Base-by-base conservation (phyloP, 139 green algal species). In the Tetraselmis chui region DNA sequence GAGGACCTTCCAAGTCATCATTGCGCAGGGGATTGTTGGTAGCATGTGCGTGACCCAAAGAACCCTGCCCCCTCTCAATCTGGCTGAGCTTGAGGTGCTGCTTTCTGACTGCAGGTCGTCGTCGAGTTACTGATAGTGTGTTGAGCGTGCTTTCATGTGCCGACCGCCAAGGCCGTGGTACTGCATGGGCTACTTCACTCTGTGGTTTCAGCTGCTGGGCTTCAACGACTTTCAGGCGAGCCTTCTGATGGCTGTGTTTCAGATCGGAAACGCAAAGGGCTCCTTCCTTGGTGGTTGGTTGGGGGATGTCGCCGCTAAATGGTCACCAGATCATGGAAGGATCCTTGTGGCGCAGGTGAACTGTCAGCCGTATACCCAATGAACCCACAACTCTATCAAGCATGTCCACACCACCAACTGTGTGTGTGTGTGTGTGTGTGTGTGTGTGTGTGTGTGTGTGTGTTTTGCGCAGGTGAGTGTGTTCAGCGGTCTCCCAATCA, bases 291-390 rank as follows among this genome's bases (percentile, higher is more conserved):
- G 88, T 18, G 88, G 88, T 29, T 81, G 77, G 24, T n/a, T 86
- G 32, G 85, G 85, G 0, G 88, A 91, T 84, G 84, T 83, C 28
- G 88, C 85, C 23, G 59, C 29, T 45, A 31, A 76, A 1, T 85
- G 78, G 28, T 67, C 45, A 67, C 86, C 86, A 2, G 28, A 86
- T 29, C 84, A 89, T 59, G 88, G 88, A 58, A 59, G 88, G 2
- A 85, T 91, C 30, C 32, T 79, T 23, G 78, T 87, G n/a, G 78
- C 84, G 76, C 87, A 89, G 85, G 82, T 88, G 45, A 30, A n/a
- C n/a, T n/a, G n/a, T n/a, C 28, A 23, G 76, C n/a, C n/a, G n/a
- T n/a, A n/a, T n/a, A n/a, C n/a, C n/a, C n/a, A n/a, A n/a, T n/a
- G n/a, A n/a, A n/a, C n/a, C n/a, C n/a, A n/a, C n/a, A n/a, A n/a